These are phyloP conservation scores for Exophiala sideris DNA, from an alignment of 2,329 filamentous ascomycete genomes.

Conservation along the genomic window DNA sequence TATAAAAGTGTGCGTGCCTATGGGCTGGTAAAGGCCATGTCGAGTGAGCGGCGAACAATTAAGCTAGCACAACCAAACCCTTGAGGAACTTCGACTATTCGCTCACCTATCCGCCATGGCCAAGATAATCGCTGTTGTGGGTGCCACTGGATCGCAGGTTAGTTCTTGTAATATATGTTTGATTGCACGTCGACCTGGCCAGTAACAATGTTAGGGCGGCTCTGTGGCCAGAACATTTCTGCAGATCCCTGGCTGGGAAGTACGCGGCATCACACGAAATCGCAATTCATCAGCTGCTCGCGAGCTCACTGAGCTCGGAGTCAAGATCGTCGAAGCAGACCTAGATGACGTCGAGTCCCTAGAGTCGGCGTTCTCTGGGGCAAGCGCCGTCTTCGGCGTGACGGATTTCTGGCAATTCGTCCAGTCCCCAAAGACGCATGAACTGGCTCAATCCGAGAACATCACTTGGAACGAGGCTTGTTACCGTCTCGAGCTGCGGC, in stretches of 20 bases:
- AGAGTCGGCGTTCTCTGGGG: constrained; percentile 6
- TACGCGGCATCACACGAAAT: constrained; percentile 8
- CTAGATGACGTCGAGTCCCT: constrained; percentile 10
- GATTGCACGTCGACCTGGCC: not conserved
- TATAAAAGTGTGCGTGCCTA: no score
- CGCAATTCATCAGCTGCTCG: not conserved
- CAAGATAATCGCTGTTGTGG: constrained; percentile 5
- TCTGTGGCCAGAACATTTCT: constrained; percentile 7
- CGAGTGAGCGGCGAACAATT: no score
- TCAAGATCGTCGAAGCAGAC: constrained; percentile 6
- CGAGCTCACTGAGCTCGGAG: not conserved
- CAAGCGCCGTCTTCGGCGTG: constrained; percentile 11
- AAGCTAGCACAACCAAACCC: no score
- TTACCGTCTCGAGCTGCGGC: constrained; percentile 33
- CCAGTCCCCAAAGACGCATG: not conserved
- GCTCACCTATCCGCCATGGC: not conserved
- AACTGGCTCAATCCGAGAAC: not conserved
- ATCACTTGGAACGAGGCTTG: constrained; percentile 13
- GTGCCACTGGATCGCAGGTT: constrained; percentile 3
- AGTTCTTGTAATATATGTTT: not conserved
- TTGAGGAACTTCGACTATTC: no score
- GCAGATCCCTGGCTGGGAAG: constrained; percentile 3
- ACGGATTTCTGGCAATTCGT: constrained; percentile 16
- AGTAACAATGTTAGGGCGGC: not conserved
- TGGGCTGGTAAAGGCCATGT: no score